These are phyloP conservation scores for Psilocybe cyanescens DNA, from an alignment of 768 basidiomycete species.

Conservation along the genomic window DNA sequence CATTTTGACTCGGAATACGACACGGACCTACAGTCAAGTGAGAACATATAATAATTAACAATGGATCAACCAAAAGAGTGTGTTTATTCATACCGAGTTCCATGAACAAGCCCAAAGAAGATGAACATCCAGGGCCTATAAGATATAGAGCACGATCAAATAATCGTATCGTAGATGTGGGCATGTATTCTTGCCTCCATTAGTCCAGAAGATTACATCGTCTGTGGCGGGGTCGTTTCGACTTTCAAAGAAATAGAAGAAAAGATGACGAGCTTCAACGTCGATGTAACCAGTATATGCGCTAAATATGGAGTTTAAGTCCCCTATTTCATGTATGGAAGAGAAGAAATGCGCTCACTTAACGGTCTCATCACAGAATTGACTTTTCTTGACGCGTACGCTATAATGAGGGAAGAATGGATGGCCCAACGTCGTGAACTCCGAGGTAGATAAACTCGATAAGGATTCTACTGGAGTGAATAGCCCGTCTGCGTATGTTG, in stretches of 20 bases:
- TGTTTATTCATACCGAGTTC: constrained; percentile 57
- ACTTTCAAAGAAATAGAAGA: constrained; percentile 83
- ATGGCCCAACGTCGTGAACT: constrained; percentile 44
- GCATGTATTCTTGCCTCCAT: constrained; percentile 39
- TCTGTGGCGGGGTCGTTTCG: constrained; percentile 61
- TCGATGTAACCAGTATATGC: constrained; percentile 51
- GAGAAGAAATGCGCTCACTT: constrained; percentile 34
- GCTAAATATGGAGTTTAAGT: background rate
- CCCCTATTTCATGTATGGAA: background rate
- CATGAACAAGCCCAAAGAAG: constrained; percentile 70
- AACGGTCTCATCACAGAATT: constrained; percentile 64
- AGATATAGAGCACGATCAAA: background rate
- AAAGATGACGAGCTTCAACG: constrained; percentile 61
- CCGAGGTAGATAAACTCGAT: constrained; percentile 29
- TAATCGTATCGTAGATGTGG: background rate
- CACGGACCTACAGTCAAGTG: constrained; percentile 58
- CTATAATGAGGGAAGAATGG: constrained; percentile 53
- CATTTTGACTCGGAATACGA: constrained; percentile 53
- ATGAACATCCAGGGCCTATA: constrained; percentile 44
- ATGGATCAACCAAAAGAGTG: no score
- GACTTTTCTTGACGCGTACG: constrained; percentile 59
- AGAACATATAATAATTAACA: no score
- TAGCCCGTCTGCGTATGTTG: constrained; percentile 22
- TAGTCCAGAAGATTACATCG: constrained; percentile 64
- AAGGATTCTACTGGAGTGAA: constrained; percentile 37